Percentiles rank a stretch among this genome's conserved stretches.
phyloP scores from a whole-genome alignment of 2,329 filamentous ascomycete genomes.

The Arthrobotrys iridis region DNA sequence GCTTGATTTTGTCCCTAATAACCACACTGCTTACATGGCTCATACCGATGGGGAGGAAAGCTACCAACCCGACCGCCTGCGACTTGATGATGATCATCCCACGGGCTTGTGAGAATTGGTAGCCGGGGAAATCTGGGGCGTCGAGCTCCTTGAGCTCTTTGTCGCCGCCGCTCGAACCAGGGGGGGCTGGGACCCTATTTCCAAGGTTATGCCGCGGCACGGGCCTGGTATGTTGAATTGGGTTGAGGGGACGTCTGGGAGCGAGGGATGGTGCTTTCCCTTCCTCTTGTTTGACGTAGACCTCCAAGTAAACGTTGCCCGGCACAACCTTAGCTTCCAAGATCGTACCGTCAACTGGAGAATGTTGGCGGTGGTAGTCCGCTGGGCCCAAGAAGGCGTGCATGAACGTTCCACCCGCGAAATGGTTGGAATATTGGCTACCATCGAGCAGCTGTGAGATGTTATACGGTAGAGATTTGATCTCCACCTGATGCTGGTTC shows the following conservation, averaged over 20 bases:
- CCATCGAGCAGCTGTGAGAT: slow-evolving; percentile 61
- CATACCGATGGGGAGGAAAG: slow-evolving; percentile 64
- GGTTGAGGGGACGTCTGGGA: slow-evolving; percentile 34
- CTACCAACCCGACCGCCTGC: slow-evolving; percentile 61
- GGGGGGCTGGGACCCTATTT: not conserved
- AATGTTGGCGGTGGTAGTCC: slow-evolving; percentile 64
- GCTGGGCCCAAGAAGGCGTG: slow-evolving; percentile 62
- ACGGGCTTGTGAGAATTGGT: slow-evolving; percentile 63
- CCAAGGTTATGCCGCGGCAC: not conserved
- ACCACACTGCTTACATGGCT: slow-evolving; percentile 63
- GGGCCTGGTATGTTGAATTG: slow-evolving; percentile 12
- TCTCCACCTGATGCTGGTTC: slow-evolving; percentile 57
- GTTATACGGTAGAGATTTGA: slow-evolving; percentile 62
- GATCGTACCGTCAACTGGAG: slow-evolving; percentile 62
- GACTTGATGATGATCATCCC: slow-evolving; percentile 63
- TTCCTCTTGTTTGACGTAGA: slow-evolving; percentile 55
- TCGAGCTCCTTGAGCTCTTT: slow-evolving; percentile 56
- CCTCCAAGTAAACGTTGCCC: slow-evolving; percentile 62
- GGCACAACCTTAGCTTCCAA: slow-evolving; percentile 61
- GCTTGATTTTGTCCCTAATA: slow-evolving; percentile 56
- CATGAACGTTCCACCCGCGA: slow-evolving; percentile 62
- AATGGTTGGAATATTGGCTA: slow-evolving; percentile 59
- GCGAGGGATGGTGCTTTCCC: slow-evolving; percentile 38
- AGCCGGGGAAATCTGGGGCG: slow-evolving; percentile 61
- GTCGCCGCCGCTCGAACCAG: not conserved